These are phyloP conservation scores for Inga laurina DNA, from an alignment of 306 rosid species.

Conservation along the genomic window DNA sequence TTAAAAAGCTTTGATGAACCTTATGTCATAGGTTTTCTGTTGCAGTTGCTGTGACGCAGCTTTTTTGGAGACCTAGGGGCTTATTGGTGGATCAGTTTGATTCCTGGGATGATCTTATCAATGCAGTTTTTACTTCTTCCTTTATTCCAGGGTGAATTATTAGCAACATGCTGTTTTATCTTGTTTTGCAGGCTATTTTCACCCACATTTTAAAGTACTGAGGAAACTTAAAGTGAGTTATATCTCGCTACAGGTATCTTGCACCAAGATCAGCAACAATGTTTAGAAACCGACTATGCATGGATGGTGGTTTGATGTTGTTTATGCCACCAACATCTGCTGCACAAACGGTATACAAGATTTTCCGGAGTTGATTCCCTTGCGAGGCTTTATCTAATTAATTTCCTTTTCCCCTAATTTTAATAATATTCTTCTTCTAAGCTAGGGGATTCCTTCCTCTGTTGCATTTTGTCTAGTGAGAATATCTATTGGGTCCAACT, in stretches of 20 bases:
- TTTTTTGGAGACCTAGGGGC: slow-evolving; percentile 94
- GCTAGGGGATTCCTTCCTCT: not conserved
- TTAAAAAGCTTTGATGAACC: slow-evolving; percentile 17
- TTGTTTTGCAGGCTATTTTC: too few relatives aligned
- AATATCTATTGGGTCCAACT: slow-evolving; percentile 5
- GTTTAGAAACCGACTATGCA: slow-evolving; percentile 86
- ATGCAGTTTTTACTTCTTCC: slow-evolving; percentile 96
- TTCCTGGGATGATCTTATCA: slow-evolving; percentile 93
- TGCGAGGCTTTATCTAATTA: slow-evolving; percentile 10
- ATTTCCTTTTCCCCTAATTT: not conserved
- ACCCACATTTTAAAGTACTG: too few relatives aligned
- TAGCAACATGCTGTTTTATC: too few relatives aligned
- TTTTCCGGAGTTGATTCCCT: slow-evolving; percentile 22
- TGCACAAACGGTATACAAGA: slow-evolving; percentile 62
- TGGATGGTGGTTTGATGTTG: slow-evolving; percentile 95
- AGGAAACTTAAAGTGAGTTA: too few relatives aligned
- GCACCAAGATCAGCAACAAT: slow-evolving; percentile 91
- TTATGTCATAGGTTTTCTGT: slow-evolving; percentile 28
- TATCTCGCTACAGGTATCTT: slow-evolving; percentile 63
- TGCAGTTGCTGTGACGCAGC: slow-evolving; percentile 92
- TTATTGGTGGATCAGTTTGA: slow-evolving; percentile 91
- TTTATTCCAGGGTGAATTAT: too few relatives aligned
- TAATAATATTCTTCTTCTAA: not conserved
- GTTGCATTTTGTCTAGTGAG: not conserved
- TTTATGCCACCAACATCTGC: slow-evolving; percentile 99